These are phyloP conservation scores for Fusarium miscanthi DNA, from an alignment of 2,329 filamentous ascomycete genomes.

Conservation along the genomic window DNA sequence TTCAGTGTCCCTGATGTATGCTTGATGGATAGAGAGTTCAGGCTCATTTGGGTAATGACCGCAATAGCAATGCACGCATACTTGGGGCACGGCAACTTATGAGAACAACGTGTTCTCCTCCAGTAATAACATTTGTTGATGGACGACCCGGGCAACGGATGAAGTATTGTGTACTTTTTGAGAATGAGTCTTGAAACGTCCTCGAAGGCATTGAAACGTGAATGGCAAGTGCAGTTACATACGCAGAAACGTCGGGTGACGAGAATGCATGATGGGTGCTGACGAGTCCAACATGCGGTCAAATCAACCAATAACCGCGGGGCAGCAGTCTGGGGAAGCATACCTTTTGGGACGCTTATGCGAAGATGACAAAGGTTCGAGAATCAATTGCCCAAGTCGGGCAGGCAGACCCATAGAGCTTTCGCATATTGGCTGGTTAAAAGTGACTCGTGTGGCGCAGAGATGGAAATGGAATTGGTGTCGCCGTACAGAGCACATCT, in stretches of 20 bases:
- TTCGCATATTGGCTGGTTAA: constrained; percentile 13
- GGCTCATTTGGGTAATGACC: not conserved
- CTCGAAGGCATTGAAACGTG: not conserved
- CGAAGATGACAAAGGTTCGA: constrained; percentile 21
- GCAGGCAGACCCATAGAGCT: not conserved
- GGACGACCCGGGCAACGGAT: not conserved
- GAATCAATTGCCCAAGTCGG: not conserved
- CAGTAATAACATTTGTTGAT: not conserved
- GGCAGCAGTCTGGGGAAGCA: constrained; percentile 15
- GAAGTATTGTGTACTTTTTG: too few species aligned
- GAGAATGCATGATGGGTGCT: constrained; percentile 13
- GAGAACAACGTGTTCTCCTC: not conserved
- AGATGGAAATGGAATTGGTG: constrained; percentile 14
- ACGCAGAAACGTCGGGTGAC: not conserved
- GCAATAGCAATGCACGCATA: not conserved
- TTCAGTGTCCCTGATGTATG: too few species aligned
- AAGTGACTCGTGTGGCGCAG: constrained; percentile 8
- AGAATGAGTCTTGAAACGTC: not conserved
- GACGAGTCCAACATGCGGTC: constrained; percentile 29
- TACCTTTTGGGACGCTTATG: constrained; percentile 24
- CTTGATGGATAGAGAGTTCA: not conserved
- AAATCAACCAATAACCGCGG: constrained; percentile 9
- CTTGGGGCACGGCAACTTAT: not conserved
- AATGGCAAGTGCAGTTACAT: not conserved
- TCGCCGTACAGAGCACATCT: not conserved